Evolutionary conservation across 2,329 filamentous ascomycete genomes (phyloP).

Genomic region (Pseudodiploospora longispora): DNA sequence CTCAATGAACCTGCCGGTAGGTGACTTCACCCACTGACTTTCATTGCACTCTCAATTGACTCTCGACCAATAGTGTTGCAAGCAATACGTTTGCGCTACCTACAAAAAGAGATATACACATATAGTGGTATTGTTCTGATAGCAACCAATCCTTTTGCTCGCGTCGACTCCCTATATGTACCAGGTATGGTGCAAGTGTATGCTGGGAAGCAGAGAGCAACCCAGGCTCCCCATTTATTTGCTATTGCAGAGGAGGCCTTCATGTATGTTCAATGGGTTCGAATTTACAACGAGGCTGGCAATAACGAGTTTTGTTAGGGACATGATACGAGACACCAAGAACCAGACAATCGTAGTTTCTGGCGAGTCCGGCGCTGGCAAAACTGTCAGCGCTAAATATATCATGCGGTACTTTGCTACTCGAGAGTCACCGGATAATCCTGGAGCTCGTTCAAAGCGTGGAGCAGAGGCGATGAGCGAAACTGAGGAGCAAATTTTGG

Average conservation of each 20-base stretch:
- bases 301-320: slow-evolving; percentile 48
- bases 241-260: slow-evolving; percentile 98
- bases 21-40: slow-evolving; percentile 4
- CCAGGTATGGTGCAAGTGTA: slow-evolving; percentile 99
- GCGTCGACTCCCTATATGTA: slow-evolving; percentile 96
- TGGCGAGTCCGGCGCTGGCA: slow-evolving; percentile 95
- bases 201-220: slow-evolving; percentile 90
- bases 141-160: slow-evolving; percentile 94
- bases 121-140: slow-evolving; percentile 98
- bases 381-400: slow-evolving; percentile 98
- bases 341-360: slow-evolving; percentile 99
- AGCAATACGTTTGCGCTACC: slow-evolving; percentile 93
- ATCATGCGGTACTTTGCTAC: slow-evolving; percentile 99
- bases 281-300: background rate
- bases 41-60: slow-evolving; percentile 15
- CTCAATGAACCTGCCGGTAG: slow-evolving; percentile 94
- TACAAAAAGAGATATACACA: slow-evolving; percentile 98
- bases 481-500: slow-evolving; percentile 96
- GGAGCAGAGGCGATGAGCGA: slow-evolving; percentile 83
- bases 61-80: slow-evolving; percentile 63
- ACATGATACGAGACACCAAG: slow-evolving; percentile 92
- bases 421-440: slow-evolving; percentile 84
- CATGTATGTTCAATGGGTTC: slow-evolving; percentile 54
- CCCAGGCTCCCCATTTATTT: slow-evolving; percentile 95
- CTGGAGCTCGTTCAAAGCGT: slow-evolving; percentile 65